Conservation (phyloP, 441 rosid species). For the Adansonia grandidieri region DNA sequence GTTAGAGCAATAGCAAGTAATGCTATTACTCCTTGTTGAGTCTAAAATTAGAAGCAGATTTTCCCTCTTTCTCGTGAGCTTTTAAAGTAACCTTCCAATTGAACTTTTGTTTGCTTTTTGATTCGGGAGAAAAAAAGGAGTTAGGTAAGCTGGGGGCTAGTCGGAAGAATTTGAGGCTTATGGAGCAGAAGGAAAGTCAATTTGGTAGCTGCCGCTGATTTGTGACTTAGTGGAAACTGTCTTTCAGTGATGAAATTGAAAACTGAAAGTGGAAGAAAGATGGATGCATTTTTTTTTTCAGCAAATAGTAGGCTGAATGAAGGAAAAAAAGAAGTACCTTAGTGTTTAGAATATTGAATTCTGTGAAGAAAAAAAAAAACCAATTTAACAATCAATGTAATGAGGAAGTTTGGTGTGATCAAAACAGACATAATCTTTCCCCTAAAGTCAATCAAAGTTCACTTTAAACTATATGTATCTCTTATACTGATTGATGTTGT, state of each 20-base stretch:
- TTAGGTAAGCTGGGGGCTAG: constrained; percentile 14
- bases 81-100: background rate
- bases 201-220: constrained; percentile 7
- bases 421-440: background rate
- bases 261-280: background rate
- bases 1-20: background rate
- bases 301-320: background rate
- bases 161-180: background rate
- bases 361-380: background rate
- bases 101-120: background rate
- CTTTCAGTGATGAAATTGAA: constrained; percentile 13
- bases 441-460: background rate
- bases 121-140: background rate
- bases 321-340: background rate
- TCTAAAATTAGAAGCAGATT: background rate
- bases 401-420: constrained; percentile 30
- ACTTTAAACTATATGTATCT: background rate
- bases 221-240: constrained; percentile 19
- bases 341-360: constrained; percentile 7
- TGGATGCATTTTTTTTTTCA: background rate
- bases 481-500: background rate
- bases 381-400: constrained; percentile 11
- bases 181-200: constrained; percentile 22
- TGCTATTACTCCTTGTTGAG: background rate
- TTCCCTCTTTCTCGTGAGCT: background rate